Base-by-base conservation (phyloP, 2,329 filamentous ascomycete species). In the Penicillium hordei region DNA sequence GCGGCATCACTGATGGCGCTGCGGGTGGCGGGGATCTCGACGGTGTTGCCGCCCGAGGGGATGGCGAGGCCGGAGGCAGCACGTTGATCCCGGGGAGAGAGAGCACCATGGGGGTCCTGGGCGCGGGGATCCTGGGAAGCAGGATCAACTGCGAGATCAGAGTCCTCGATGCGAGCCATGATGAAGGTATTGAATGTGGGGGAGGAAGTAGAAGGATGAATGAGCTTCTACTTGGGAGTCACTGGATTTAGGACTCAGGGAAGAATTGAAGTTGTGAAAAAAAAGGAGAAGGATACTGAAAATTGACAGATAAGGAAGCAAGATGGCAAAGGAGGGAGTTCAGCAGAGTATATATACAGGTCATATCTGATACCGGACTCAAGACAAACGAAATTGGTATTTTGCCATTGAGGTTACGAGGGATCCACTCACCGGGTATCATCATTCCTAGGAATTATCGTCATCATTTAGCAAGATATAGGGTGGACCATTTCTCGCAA, bases 1-100 rank as follows among this genome's bases (percentile, higher is more conserved):
- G 83, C 76, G 27, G 84, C 85, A 76, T 91, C 86, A 33, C 88
- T 86, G 62, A 89, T 84, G 53, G 86, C 83, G 53, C 85, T 89
- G 64, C 86, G 79, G 55, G 86, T 83, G 25, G 88, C 87, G 40
- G 88, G 88, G 46, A 91, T 81, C 76, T 91, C 88, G 68, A 91
- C 83, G 43, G 86, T 79, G 53, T 81, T 81, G 59, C 79, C 75
- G 38, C 64, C 79, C 42, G 75, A 75, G 33, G 82, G 81, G 55
- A 75, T 76, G 61, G 68, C 68, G 59, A 76, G 73, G 57, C 70
- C 60, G 63, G 66, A 64, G 29, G 67, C 68, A 57, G 62, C 60
- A 50, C 68, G 46, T n/a, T n/a, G n/a, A 46, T 71, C 66, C 61
- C 68, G 60, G 52, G 71, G 64, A 39, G 71, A 70, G 50, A 52